Evolutionary conservation across 2,329 filamentous ascomycete genomes (phyloP).

Genomic region (Ophiognomonia clavigignenti-juglandacearum): DNA sequence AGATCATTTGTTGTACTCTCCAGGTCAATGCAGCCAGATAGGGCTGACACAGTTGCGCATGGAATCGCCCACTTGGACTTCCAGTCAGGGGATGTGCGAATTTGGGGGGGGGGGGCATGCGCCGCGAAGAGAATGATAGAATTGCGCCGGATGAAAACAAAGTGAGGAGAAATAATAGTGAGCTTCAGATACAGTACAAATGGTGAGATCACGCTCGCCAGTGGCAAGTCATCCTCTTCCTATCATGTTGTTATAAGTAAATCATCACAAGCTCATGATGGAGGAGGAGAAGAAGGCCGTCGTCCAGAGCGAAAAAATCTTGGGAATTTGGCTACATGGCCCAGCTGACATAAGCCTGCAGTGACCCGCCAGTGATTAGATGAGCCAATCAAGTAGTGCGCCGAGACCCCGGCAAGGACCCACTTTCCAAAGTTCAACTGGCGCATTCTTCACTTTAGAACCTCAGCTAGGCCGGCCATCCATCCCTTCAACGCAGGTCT

Average conservation of each 20-base stretch:
- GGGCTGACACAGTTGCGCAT: too few relatives aligned
- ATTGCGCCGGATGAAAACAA: neutral
- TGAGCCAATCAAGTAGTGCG: too few relatives aligned
- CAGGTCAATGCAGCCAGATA: too few relatives aligned
- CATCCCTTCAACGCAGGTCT: constrained; percentile 4
- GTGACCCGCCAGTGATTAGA: neutral
- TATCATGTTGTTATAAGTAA: constrained; percentile 54
- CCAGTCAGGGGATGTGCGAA: too few relatives aligned
- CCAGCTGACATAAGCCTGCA: neutral
- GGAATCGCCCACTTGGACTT: neutral
- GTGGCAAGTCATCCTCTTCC: constrained; percentile 60
- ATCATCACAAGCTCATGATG: constrained; percentile 58
- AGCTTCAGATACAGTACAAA: constrained; percentile 53
- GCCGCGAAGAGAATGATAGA: neutral
- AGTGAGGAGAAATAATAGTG: neutral
- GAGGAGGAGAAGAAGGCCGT: constrained; percentile 22
- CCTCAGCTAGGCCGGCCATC: too few relatives aligned
- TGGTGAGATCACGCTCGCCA: constrained; percentile 57
- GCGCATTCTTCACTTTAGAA: constrained; percentile 6
- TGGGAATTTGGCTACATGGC: constrained; percentile 14
- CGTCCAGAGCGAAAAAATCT: neutral
- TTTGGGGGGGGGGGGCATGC: neutral
- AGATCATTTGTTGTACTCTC: too few relatives aligned
- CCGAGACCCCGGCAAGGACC: constrained; percentile 5
- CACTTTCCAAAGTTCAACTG: neutral